Evolutionary conservation across 164 flowering plant species (phyloP), one percentile per base, ranked within the genome.

Genomic region (Akebia trifoliata): DNA sequence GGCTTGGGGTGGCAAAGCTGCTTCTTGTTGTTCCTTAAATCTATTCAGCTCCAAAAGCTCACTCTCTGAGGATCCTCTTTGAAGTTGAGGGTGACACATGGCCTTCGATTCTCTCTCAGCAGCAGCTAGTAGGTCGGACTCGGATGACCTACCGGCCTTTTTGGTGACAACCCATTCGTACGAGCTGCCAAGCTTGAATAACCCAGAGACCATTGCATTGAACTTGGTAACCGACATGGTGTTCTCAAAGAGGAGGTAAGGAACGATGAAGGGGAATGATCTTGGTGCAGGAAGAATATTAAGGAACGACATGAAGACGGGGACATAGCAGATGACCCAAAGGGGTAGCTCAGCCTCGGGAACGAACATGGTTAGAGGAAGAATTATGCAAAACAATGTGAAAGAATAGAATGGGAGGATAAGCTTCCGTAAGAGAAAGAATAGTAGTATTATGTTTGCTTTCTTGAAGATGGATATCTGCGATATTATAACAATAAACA

Each of bases 221-320:
- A 89, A 89, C 60, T 89, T 86, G 67, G 96, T 89, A 6, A 89
- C 94, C 0, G 96, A 89, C 93, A 88, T 88, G 46, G 96, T 86
- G 80, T 88, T 88, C 54, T 86, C 96, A 53, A 88, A 86, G 2
- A 89, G 78, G 53, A 89, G 94, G 69, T 86, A 89, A 8, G 96
- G 96, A 25, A 83, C 85, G 14, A 89, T 74, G 79, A 89, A 89
- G 21, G 96, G 96, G 66, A 89, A 74, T 21, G 94, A 86, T 70
- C 76, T 76, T 6, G 93, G 96, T 18, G 90, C 64, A 0, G 96
- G 96, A 59, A 88, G 86, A 25, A 88, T 79, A 81, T 85, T 88
- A 58, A 88, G 85, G 44, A 87, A 67, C 18, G 95, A 83, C 87
- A 87, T 77, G 57, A 73, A 73, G 35, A 76, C 78, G 1, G 92